phyloP scores from a whole-genome alignment of 2,329 filamentous ascomycete species.

The Verticillium alfalfae region DNA sequence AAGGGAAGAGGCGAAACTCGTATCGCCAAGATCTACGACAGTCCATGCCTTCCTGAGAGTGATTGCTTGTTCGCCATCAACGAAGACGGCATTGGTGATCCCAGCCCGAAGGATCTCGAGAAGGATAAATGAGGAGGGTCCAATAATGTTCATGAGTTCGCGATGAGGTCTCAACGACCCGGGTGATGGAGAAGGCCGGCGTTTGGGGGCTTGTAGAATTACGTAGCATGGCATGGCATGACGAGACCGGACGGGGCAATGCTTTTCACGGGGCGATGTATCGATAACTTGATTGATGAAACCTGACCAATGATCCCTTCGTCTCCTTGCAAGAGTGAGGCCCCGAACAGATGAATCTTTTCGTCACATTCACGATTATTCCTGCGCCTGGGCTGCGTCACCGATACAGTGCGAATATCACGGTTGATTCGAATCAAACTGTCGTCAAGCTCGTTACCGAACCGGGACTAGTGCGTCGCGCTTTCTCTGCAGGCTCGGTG shows the following conservation, averaged over 20 bases:
- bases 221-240: not conserved
- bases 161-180: not conserved
- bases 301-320: too few species aligned
- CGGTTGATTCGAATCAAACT: not conserved
- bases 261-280: not conserved
- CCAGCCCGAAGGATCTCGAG: constrained; percentile 90
- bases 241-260: not conserved
- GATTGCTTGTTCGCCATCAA: constrained; percentile 96
- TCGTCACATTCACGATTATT: too few species aligned
- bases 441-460: constrained; percentile 11
- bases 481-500: not conserved
- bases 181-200: not conserved
- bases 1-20: constrained; percentile 93
- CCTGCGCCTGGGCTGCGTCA: too few species aligned
- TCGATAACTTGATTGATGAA: not conserved
- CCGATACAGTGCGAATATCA: not conserved
- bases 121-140: constrained; percentile 50
- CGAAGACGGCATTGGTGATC: constrained; percentile 94
- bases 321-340: too few species aligned
- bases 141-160: not conserved
- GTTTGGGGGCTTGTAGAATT: not conserved
- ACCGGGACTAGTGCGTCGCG: constrained; percentile 11
- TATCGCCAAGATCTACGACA: constrained; percentile 99
- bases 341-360: too few species aligned
- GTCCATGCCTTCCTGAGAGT: constrained; percentile 91